Base-by-base conservation (phyloP, 495 filamentous ascomycete genomes). In the Aspergillus carlsbadensis region DNA sequence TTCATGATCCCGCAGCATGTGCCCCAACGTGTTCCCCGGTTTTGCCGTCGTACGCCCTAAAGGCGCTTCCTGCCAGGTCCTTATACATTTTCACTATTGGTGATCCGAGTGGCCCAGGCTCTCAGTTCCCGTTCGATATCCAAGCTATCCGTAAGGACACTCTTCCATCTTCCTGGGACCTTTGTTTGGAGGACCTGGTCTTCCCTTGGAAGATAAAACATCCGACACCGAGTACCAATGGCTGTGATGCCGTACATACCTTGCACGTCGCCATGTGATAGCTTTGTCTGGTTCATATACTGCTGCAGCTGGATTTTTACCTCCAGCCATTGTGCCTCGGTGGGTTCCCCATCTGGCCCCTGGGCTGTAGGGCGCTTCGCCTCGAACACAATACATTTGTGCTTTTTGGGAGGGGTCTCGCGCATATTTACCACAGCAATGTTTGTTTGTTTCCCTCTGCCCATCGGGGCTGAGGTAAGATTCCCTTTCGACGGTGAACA, bases 321-420 rank as follows among this genome's bases (percentile, higher is more conserved):
- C 10, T 6, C 24, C 15, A 5, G 1, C 44, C 44, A 47, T 14
- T 47, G 0, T 4, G 7, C n/a, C 7, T 11, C 21, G 8, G 22
- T n/a, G 15, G 46, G 29, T 8, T 49, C 17, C 10, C 10, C 13
- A 7, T 36, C 29, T 26, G 29, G 10, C 3, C 47, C 47, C 2
- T 20, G 8, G 1, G 2, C 13, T 20, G 17, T 1, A 17, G 33
- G 47, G 8, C 47, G 47, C 20, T 51, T 51, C 5, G 33, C 47
- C n/a, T 51, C 47, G 11, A 51, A 51, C 6, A 51, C 1, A 33
- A 51, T 51, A 18, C 36, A 33, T 24, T 51, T 39, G 14, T 51
- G 33, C 47, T 39, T 51, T n/a, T n/a, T n/a, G n/a, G n/a, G n/a
- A 10, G 2, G 6, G 5, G 17, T 39, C 8, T 36, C 15, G 1